These are phyloP conservation scores for Cubamyces lactineus DNA, from an alignment of 768 basidiomycete species.

Conservation along the genomic window DNA sequence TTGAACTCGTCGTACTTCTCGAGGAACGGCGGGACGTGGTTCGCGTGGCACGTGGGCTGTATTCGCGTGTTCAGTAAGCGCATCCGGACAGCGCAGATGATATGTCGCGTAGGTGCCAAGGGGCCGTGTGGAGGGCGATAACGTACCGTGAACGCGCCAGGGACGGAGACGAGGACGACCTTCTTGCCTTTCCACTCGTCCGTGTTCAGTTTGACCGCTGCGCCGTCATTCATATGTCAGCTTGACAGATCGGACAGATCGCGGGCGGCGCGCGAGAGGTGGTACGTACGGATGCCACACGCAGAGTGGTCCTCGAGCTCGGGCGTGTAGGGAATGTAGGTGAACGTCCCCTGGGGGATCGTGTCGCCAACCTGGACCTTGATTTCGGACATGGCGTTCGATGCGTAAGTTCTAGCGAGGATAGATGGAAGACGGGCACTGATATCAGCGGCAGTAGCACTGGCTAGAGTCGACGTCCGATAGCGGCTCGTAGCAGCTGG, in stretches of 20 bases:
- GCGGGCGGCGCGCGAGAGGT: background rate
- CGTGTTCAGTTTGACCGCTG: conserved; percentile 58
- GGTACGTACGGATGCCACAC: conserved; percentile 66
- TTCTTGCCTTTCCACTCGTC: conserved; percentile 81
- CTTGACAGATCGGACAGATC: conserved; percentile 1
- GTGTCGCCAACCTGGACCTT: conserved; percentile 56
- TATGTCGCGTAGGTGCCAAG: too few relatives aligned
- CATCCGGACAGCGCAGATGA: background rate
- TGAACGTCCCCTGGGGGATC: conserved; percentile 49
- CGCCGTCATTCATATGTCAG: background rate
- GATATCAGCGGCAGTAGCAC: background rate
- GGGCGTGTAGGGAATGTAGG: conserved; percentile 60
- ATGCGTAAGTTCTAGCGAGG: conserved; percentile 14
- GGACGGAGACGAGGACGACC: conserved; percentile 77
- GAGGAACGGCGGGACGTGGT: conserved; percentile 61
- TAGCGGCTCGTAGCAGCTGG: conserved; percentile 3
- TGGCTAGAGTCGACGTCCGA: conserved; percentile 4
- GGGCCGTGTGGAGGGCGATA: background rate
- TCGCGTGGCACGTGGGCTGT: conserved; percentile 42
- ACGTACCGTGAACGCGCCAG: conserved; percentile 79
- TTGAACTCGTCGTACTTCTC: conserved; percentile 69
- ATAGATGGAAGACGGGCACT: background rate
- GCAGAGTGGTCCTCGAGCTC: conserved; percentile 65
- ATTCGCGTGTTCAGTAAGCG: background rate
- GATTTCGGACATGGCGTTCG: conserved; percentile 27